Evolutionary conservation across 768 basidiomycete species (phyloP), one percentile per base, ranked within the genome.

Genomic region (Pleurotus sapidus): DNA sequence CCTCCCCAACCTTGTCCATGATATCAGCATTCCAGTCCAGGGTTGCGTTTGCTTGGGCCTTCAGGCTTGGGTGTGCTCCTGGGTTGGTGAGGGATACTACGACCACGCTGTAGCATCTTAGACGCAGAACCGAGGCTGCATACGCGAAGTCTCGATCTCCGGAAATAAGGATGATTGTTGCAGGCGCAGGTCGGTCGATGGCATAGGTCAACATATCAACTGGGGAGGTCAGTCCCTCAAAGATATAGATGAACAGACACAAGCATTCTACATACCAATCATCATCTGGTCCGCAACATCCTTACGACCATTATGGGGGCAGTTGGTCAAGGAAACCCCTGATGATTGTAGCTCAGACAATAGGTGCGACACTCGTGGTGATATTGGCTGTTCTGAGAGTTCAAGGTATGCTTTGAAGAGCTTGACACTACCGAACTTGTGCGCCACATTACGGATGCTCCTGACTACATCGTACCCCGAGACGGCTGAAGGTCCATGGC

Each of bases 91-190:
- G 76, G 17, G 75, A 74, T 42, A 88, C 68, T 24, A 87, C 60
- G 47, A 86, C 70, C 34, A 87, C 77, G 15, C 72, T 69, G 65
- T 84, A 85, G 45, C 71, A 70, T 56, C 84, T 77, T 51, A 83
- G 74, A 27, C 81, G 78, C 46, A 89, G 70, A 38, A 74, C 72
- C 1, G 86, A 81, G 42, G 87, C 67, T n/a, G 82, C 81, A 64
- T 87, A 88, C 4, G 81, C 79, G 61, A 87, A 83, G 65, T 88
- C 87, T 38, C 84, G 76, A 68, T 89, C 86, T n/a, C 82, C 84
- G 0, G 87, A 78, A 63, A 90, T 84, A 38, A 90, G 71, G 45
- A 88, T 68, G 61, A 87, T 69, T 12, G 85, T 86, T 27, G 78
- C 64, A 56, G 80, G 78, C 3, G 77, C 58, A 4, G 77, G 70